Base-by-base conservation (phyloP, 768 basidiomycete genomes). In the Kwoniella heveanensis region DNA sequence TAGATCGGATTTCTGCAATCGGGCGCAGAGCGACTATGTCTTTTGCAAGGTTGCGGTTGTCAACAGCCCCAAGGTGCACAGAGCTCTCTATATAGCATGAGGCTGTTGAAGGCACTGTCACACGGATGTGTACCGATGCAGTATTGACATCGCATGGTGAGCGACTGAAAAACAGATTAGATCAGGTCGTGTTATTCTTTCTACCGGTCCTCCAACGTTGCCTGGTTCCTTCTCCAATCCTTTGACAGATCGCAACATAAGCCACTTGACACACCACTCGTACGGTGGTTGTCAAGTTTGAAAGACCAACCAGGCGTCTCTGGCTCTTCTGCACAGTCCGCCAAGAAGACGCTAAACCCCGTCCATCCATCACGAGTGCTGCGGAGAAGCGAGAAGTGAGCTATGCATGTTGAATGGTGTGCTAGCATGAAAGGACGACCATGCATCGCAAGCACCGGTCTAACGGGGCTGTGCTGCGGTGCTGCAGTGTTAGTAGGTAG, bases 391-490 rank as follows among this genome's bases (percentile, higher is more conserved):
- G 19, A 44, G 15, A 44, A 6, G 32, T 32, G n/a, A 44, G 39
- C 39, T 44, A 44, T 44, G 39, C 39, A 44, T 32, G 32, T 5
- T 5, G 32, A 5, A 32, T 32, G 7, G 32, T 13, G 32, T 13
- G 13, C 39, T 3, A 3, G 17, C 10, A 44, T 17, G 15, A 19
- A 7, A 44, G 17, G 39, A 7, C 32, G 32, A 36, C 32, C 32
- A 17, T 44, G 39, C 15, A 6, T 32, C 13, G 32, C 32, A 13
- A 32, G 32, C 32, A 32, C 32, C 13, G 32, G 32, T 32, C 32
- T 32, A 32, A 13, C 39, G 39, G 39, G 39, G 39, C 39, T 44
- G 39, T 44, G 39, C 39, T 44, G 39, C 39, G 39, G 39, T 44
- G 39, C 15, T 44, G 39, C 39, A 44, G 39, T 44, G 39, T 44